phyloP scores from a whole-genome alignment of 306 rosid species.

The Vicia sativa region DNA sequence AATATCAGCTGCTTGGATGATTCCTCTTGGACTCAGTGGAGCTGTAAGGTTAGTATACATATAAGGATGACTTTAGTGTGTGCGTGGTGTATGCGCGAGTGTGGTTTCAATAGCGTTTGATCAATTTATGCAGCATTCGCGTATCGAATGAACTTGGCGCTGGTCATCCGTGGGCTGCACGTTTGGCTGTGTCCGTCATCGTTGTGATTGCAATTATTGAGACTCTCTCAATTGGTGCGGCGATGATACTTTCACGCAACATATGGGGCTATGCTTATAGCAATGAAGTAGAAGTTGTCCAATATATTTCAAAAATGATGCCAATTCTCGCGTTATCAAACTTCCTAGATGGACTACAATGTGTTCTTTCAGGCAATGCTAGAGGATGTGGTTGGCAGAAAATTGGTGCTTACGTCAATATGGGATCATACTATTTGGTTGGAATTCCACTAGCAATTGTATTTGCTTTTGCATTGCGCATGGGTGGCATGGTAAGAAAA shows the following conservation, averaged over 20 bases:
- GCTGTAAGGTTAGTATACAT: slow-evolving; percentile 61
- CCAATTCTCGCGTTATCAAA: no score
- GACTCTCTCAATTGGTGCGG: slow-evolving; percentile 44
- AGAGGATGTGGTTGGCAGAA: no score
- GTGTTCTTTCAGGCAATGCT: no score
- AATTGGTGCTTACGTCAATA: no score
- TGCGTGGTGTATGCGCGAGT: not conserved
- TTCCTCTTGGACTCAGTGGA: slow-evolving; percentile 72
- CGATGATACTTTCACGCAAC: not conserved
- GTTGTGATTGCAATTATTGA: slow-evolving; percentile 32
- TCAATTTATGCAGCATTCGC: slow-evolving; percentile 52
- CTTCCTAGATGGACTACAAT: no score
- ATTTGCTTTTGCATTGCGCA: slow-evolving; percentile 59
- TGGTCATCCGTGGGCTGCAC: slow-evolving; percentile 41
- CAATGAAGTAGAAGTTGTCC: no score
- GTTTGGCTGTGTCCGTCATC: slow-evolving; percentile 42
- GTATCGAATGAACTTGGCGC: slow-evolving; percentile 52
- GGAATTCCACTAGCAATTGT: slow-evolving; percentile 68
- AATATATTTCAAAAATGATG: no score
- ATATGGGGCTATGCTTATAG: no score
- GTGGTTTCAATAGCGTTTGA: not conserved
- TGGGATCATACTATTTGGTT: slow-evolving; percentile 63
- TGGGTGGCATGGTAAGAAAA: slow-evolving; percentile 64
- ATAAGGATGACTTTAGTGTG: not conserved
- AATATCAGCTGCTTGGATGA: slow-evolving; percentile 55